phyloP scores from a whole-genome alignment of 441 rosid species.

The Codiaeum variegatum region DNA sequence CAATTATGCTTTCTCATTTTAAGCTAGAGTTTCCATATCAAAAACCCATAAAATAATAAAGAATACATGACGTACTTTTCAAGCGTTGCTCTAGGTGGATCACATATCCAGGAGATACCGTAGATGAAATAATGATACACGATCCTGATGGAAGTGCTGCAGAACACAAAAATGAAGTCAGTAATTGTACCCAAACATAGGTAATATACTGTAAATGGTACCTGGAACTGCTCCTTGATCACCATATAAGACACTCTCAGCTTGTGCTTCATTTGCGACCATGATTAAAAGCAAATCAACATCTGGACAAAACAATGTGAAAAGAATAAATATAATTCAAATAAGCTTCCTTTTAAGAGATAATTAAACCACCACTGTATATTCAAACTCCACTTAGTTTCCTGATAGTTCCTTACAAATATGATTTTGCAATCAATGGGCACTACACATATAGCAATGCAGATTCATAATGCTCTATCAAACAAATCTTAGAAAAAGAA shows the following conservation, averaged over 20 bases:
- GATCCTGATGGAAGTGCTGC: slow-evolving; percentile 77
- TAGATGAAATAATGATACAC: slow-evolving; percentile 77
- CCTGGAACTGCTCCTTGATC: slow-evolving; percentile 83
- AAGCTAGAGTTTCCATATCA: slow-evolving; percentile 4
- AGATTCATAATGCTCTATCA: neutral
- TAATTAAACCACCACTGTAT: neutral
- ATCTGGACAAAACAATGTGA: slow-evolving; percentile 39
- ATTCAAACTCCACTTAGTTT: neutral
- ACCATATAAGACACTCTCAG: slow-evolving; percentile 75
- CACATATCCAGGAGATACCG: slow-evolving; percentile 84
- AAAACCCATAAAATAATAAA: slow-evolving; percentile 1
- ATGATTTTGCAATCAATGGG: neutral
- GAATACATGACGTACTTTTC: slow-evolving; percentile 47
- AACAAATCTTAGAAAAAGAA: neutral
- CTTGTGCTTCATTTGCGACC: slow-evolving; percentile 95
- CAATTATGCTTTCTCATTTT: slow-evolving; percentile 1
- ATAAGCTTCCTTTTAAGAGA: neutral
- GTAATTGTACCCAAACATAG: slow-evolving; percentile 16
- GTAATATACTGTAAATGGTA: slow-evolving; percentile 26
- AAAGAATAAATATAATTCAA: neutral
- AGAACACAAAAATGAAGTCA: slow-evolving; percentile 27
- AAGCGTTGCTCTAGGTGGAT: slow-evolving; percentile 70
- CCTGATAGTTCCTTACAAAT: neutral
- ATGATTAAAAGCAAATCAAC: slow-evolving; percentile 81
- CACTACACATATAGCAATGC: neutral